Percentiles rank a stretch among this genome's conserved stretches.
These are phyloP conservation scores for Teunomyces panamensis DNA, from an alignment of 805 yeast genomes.

Conservation along the genomic window DNA sequence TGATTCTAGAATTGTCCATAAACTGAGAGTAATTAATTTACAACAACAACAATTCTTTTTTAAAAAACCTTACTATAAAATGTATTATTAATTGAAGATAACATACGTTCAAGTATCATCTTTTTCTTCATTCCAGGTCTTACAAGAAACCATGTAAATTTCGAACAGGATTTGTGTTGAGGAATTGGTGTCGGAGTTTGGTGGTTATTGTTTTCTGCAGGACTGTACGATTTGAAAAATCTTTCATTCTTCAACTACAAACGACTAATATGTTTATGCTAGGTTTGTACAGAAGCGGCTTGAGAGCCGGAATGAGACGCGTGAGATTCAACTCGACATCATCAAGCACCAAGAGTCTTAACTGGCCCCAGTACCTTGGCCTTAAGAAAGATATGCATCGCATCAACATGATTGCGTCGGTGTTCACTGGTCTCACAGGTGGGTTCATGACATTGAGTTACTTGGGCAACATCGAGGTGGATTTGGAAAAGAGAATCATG, in stretches of 20 bases:
- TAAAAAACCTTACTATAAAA: no score
- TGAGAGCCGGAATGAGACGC: neutral
- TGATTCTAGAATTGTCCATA: no score
- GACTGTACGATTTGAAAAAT: slow-evolving; percentile 2
- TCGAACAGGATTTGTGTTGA: no score
- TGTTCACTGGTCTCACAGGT: slow-evolving; percentile 64
- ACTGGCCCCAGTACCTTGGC: slow-evolving; percentile 79
- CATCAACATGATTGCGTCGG: slow-evolving; percentile 65
- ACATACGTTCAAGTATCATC: no score
- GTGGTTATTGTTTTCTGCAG: neutral
- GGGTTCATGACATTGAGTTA: slow-evolving; percentile 69
- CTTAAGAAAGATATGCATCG: slow-evolving; percentile 74
- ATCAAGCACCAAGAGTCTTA: slow-evolving; percentile 25
- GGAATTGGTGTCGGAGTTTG: no score
- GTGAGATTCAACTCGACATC: slow-evolving; percentile 23
- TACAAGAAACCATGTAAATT: no score
- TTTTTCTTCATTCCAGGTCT: no score
- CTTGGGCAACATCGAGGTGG: slow-evolving; percentile 79
- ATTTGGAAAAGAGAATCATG: slow-evolving; percentile 77
- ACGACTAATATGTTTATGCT: neutral
- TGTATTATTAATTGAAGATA: no score
- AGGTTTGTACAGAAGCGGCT: neutral
- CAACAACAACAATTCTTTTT: no score
- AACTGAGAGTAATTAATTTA: no score
- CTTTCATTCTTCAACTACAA: neutral